Base-by-base conservation (phyloP, 106 monocot species). In the Apostasia ramifera region DNA sequence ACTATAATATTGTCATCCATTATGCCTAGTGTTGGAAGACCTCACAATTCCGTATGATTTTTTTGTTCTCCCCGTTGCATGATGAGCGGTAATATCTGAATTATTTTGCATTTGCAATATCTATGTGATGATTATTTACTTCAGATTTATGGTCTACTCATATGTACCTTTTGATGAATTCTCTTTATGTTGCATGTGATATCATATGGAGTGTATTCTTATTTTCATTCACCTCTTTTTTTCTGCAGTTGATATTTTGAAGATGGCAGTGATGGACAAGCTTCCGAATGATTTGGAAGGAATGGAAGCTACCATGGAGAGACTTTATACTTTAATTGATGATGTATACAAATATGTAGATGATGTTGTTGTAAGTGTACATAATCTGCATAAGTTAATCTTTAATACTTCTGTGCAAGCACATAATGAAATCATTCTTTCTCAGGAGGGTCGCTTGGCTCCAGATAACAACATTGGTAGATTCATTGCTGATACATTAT, bases 261-360 rank as follows among this genome's bases (percentile, higher is more conserved):
- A 97, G 80, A 82, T 64, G 37, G 81, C 86, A 44, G 61, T 58
- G 41, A 82, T 83, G n/a, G 89, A 97, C 61, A 97, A 97, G 66
- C 80, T 92, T 56, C 95, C 92, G 2, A 89, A 79, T 85, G 95
- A 97, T 68, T 71, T 97, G 76, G 95, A 97, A 80, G 89, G 82
- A 71, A 97, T 97, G 78, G 95, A 92, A 74, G 74, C 86, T 41
- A 81, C 95, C 11, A 85, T 97, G 78, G 78, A 84, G 63, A 80
- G 84, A 63, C 52, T 92, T 15, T 74, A 66, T n/a, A 52, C 79
- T 66, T 70, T 92, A 8, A 85, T 97, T 56, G 86, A 97, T 47
- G 95, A 97, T 68, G 74, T 89, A 10, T 97, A 97, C 82, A 92
- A 85, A 81, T 97, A 97, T 69, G 92, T 87, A 0, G 86, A 97